Percentiles rank a stretch among this genome's conserved stretches.
Conservation (phyloP, 75 land plant genomes). For the Pinus tabuliformis region DNA sequence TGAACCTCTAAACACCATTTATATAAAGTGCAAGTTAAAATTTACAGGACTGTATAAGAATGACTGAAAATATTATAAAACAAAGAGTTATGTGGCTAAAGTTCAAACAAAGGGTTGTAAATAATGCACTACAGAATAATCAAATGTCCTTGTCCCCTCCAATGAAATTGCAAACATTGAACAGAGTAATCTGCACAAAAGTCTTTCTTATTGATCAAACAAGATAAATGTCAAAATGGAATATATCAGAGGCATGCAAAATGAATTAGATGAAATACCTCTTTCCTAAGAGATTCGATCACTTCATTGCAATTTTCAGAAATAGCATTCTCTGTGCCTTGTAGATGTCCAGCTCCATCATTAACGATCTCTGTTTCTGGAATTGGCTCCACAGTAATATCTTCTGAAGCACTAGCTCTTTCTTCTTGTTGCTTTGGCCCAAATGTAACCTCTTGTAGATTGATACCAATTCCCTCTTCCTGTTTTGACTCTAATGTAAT, state of each 20-base stretch:
- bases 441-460: background rate
- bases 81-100: background rate
- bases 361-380: background rate
- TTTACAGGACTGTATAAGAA: background rate
- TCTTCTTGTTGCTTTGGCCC: background rate
- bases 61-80: background rate
- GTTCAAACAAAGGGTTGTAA: background rate
- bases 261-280: background rate
- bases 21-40: background rate
- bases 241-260: background rate
- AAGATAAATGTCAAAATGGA: background rate
- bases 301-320: conserved; percentile 2
- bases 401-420: conserved; percentile 1
- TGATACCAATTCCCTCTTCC: conserved; percentile 6
- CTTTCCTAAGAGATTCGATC: conserved; percentile 5
- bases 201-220: background rate
- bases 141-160: background rate
- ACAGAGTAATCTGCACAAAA: background rate
- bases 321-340: background rate
- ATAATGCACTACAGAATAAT: background rate
- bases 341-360: conserved; percentile 5
- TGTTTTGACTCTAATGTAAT: conserved; percentile 5
- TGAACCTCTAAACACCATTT: background rate
- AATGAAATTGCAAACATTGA: background rate
- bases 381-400: background rate